Conservation (phyloP, 176 grass and related monocot species). For the Juncus effusus region DNA sequence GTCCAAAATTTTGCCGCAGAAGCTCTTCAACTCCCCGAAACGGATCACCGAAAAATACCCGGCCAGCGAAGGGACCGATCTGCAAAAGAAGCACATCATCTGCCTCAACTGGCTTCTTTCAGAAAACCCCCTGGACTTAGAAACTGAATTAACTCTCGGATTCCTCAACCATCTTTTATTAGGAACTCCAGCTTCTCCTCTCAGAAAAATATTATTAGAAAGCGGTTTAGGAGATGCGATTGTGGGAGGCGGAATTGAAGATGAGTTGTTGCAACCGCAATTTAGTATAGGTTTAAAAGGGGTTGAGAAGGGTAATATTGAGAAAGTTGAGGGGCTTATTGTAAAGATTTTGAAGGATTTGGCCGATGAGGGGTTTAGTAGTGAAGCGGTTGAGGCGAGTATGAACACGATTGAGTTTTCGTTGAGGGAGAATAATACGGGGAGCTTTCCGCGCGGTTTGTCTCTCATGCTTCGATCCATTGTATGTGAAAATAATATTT, state of each 20-base stretch:
- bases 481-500: constrained; percentile 38
- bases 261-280: constrained; percentile 91
- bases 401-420: constrained; percentile 99
- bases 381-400: constrained; percentile 90
- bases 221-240: constrained; percentile 87
- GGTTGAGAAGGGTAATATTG: constrained; percentile 68
- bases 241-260: constrained; percentile 91
- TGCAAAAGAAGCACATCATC: constrained; percentile 95
- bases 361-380: constrained; percentile 71
- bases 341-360: constrained; percentile 73
- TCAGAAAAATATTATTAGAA: constrained; percentile 84
- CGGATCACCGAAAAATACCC: constrained; percentile 87
- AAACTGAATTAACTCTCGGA: constrained; percentile 81
- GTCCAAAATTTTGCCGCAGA: constrained; percentile 78
- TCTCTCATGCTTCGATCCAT: constrained; percentile 97
- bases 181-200: constrained; percentile 88
- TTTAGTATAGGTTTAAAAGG: constrained; percentile 96
- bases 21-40: constrained; percentile 70
- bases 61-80: constrained; percentile 63
- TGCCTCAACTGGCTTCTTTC: constrained; percentile 93
- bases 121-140: constrained; percentile 70
- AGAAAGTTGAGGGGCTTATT: constrained; percentile 82
- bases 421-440: constrained; percentile 92
- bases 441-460: constrained; percentile 88
- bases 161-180: constrained; percentile 94